Conservation (phyloP, 768 basidiomycete species). For the Boletellus ananas region DNA sequence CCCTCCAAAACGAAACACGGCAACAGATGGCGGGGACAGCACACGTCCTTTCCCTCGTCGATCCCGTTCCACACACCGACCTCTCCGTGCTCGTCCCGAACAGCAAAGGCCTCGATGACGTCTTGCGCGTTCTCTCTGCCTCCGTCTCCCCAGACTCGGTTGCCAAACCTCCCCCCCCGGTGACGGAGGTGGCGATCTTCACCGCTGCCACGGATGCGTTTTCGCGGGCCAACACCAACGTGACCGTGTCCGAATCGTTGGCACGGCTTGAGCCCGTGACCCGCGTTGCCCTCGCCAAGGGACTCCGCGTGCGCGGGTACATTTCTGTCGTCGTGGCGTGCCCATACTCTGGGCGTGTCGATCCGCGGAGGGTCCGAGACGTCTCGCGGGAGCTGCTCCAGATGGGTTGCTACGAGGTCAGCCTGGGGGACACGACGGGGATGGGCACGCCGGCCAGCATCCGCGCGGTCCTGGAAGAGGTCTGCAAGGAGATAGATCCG, state of each 20-base stretch:
- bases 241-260: constrained; percentile 67
- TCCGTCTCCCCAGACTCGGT: constrained; percentile 26
- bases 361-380: constrained; percentile 58
- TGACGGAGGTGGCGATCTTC: constrained; percentile 87
- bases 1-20: not conserved
- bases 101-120: constrained; percentile 65
- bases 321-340: constrained; percentile 81
- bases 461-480: constrained; percentile 63
- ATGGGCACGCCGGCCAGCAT: constrained; percentile 74
- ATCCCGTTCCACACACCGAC: constrained; percentile 50
- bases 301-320: constrained; percentile 77
- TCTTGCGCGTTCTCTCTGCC: constrained; percentile 51
- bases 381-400: constrained; percentile 68
- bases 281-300: constrained; percentile 51
- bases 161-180: constrained; percentile 42
- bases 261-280: constrained; percentile 59
- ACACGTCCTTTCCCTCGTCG: constrained; percentile 61
- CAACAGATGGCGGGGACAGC: constrained; percentile 83
- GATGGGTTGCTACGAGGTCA: constrained; percentile 95
- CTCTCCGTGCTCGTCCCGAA: constrained; percentile 85
- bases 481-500: constrained; percentile 57
- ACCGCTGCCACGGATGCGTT: constrained; percentile 87
- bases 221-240: constrained; percentile 81
- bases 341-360: constrained; percentile 81
- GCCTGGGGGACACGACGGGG: constrained; percentile 90